Base-by-base conservation (phyloP, 1,139 yeast species). In the Suhomyces panamericanus region DNA sequence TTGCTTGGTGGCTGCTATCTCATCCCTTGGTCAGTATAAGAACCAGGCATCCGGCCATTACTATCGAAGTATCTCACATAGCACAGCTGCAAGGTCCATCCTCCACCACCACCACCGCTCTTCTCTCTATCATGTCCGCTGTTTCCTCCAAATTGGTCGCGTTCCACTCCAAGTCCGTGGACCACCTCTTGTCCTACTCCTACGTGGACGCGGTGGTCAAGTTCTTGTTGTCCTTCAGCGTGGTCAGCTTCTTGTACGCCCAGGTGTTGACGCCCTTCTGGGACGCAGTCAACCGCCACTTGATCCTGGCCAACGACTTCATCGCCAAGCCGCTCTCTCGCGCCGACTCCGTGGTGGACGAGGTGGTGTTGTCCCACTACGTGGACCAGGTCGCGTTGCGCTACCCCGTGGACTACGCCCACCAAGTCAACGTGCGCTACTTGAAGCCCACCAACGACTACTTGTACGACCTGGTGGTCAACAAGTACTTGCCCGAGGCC, bases 101-200 rank as follows among this genome's bases (percentile, higher is more conserved):
- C n/a, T n/a, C n/a, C n/a, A n/a, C n/a, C n/a, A n/a, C n/a, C n/a
- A n/a, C n/a, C n/a, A n/a, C n/a, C n/a, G n/a, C n/a, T 17, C 17
- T 17, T 17, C 17, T 17, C 5, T 17, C 17, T 17, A 3, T 17
- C 17, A 46, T 46, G 49, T 42, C 49, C 34, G 27, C 38, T 8
- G 46, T 37, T 28, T 34, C 31, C 32, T 38, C 43, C 6, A 44
- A 46, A 29, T 17, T 41, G 13, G 38, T 41, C 16, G 46, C 54
- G 24, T 67, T 67, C 55, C 53, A 63, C 41, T 72, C 77, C 41
- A 63, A 66, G 53, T 53, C 74, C n/a, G 42, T 69, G 33, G 50
- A 57, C 35, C 78, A 73, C 54, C 45, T 73, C 43, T 53, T 56
- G 42, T 59, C 69, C 2, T 73, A 73, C 58, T 53, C 68, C 9